Base-by-base conservation (phyloP, 2,329 filamentous ascomycete genomes). In the Cadophora malorum region DNA sequence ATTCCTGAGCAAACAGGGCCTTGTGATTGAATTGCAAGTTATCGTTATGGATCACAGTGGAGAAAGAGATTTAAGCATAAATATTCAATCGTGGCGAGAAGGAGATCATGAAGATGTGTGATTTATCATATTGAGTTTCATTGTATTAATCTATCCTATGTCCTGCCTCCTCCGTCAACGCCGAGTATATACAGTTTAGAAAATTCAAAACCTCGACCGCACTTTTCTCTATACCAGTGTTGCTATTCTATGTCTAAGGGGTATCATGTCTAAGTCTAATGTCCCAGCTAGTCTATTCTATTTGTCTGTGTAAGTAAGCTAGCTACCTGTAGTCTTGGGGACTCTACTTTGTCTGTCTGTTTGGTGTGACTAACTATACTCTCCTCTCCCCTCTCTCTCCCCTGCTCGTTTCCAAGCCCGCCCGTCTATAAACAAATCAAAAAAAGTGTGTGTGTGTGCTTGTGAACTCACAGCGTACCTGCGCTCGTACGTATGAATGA, bases 201-300 rank as follows among this genome's bases (percentile, higher is more conserved):
- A 53, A 28, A 10, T 45, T 45, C 41, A 28, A 53, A 28, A 53
- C 8, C 35, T 38, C 35, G 9, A 38, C 8, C 35, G 16, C 23
- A 23, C 50, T 53, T 28, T 53, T 53, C 23, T 53, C 50, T 53
- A 28, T 53, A 31, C 50, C 50, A 25, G 23, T 28, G 8, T 28
- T 31, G 6, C 52, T 14, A 55, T 55, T 55, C 52, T 33, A 55
- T 45, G 41, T 45, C 35, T 38, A 28, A 28, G 31, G 56, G 56
- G 56, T 59, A 59, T 59, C 35, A 59, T 59, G 56, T 45, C 56
- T 41, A 59, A 33, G 52, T 55, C 50, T 53, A 53, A 35, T 41
- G 21, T 41, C 56, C 56, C 33, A 59, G 25, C 56, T 14, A 25
- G 10, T 59, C 56, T 59, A 45, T 59, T 49, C 35, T 38, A 28